Percentiles rank a stretch among this genome's conserved stretches.
phyloP scores from a whole-genome alignment of 441 rosid genomes.

The Populus hybrid region DNA sequence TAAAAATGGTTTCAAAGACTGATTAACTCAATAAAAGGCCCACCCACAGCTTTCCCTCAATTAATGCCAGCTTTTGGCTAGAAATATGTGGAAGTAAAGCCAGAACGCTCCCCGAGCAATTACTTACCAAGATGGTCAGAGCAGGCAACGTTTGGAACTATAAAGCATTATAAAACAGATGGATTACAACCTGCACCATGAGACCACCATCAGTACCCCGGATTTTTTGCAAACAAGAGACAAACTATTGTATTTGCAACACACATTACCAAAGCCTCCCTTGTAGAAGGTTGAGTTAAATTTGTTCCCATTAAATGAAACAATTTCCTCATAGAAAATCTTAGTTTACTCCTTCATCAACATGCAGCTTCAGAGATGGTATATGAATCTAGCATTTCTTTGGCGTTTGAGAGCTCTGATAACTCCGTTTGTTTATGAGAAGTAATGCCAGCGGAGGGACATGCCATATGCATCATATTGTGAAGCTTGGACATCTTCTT shows the following conservation, averaged over 20 bases:
- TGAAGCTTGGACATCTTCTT: conserved; percentile 30
- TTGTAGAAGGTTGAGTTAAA: background rate
- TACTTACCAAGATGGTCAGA: conserved; percentile 3
- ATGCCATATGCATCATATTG: conserved; percentile 16
- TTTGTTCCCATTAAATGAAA: background rate
- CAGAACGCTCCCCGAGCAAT: conserved; percentile 2
- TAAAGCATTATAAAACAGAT: background rate
- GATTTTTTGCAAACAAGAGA: conserved; percentile 13
- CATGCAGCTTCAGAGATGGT: conserved; percentile 29
- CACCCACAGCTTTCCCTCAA: background rate
- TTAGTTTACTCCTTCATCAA: conserved; percentile 12
- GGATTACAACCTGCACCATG: conserved; percentile 4
- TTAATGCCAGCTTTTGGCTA: background rate
- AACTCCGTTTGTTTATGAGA: conserved; percentile 22
- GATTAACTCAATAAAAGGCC: background rate
- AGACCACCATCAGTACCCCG: background rate
- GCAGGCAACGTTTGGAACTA: background rate
- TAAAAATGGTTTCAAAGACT: background rate
- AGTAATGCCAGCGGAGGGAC: conserved; percentile 13
- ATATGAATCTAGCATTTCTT: conserved; percentile 22
- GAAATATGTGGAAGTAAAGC: background rate
- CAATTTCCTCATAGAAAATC: background rate
- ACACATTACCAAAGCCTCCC: conserved; percentile 16
- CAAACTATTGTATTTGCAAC: background rate
- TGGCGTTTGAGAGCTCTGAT: conserved; percentile 16